Conservation (phyloP, 1,284 basidiomycete genomes). For the Waitea zeae region DNA sequence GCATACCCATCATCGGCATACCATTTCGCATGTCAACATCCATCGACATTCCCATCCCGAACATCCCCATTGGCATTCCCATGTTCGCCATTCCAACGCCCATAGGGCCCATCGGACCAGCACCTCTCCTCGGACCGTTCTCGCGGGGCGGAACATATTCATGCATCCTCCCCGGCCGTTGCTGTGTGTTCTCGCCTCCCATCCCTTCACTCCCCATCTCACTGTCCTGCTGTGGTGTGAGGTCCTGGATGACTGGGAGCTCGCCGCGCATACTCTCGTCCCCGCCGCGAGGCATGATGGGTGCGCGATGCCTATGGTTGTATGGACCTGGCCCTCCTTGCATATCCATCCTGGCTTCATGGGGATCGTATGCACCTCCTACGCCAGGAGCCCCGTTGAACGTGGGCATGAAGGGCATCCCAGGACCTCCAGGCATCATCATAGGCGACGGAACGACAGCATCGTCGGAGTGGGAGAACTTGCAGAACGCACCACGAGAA, state of each 20-base stretch:
- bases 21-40: conserved; percentile 1
- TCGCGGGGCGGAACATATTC: no score
- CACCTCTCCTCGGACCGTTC: no score
- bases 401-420: conserved; percentile 55
- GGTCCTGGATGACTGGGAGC: conserved; percentile 62
- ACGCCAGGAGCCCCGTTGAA: conserved; percentile 27
- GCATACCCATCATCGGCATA: conserved; percentile 3
- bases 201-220: conserved; percentile 6
- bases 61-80: no score
- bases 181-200: no score
- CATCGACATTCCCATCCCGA: no score
- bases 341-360: conserved; percentile 65
- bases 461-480: conserved; percentile 80
- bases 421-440: conserved; percentile 14
- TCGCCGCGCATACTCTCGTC: conserved; percentile 34
- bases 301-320: conserved; percentile 28
- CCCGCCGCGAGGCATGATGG: conserved; percentile 31
- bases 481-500: conserved; percentile 78
- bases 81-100: background rate
- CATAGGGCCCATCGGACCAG: conserved; percentile 5
- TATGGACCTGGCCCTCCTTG: conserved; percentile 20
- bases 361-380: conserved; percentile 51
- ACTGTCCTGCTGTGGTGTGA: conserved; percentile 36
- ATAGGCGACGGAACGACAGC: conserved; percentile 54
- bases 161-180: background rate